Base-by-base conservation (phyloP, 2,329 filamentous ascomycete species). In the Diaporthe helianthi region DNA sequence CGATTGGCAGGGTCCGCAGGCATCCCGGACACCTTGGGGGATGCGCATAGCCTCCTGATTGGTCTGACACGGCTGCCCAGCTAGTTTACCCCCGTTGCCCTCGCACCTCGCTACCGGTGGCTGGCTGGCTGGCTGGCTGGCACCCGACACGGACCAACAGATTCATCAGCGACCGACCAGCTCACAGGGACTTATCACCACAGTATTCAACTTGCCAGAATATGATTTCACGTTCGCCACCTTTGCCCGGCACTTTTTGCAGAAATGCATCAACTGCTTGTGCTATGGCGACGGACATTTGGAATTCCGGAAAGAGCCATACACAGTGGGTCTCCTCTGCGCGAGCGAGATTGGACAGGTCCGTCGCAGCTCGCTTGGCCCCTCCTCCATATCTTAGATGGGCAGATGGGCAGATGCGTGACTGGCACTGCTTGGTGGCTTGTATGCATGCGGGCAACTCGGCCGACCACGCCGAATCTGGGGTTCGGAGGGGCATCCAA, bases 261-360 rank as follows among this genome's bases (percentile, higher is more conserved):
- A 44, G 19, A 46, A 60, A 22, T 41, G 19, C 54, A 26, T 61
- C 55, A 47, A 22, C 26, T 24, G 12, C 26, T 46, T 46, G 12
- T 26, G 8, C 52, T 26, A 63, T 69, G 53, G 69, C 53, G 53
- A 55, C 36, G 15, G 19, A 60, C 52, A 17, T 63, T 49, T 29
- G 33, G 58, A 15, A 66, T 24, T 67, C 67, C 60, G 19, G 52
- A 67, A 53, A 49, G 24, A 38, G 54, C 33, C 8, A 47, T 61
- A 53, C 29, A 26, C 29, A 54, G 63, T 65, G 67, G 69, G 49
- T 49, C 54, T 22, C 26, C 41, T 63, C 33, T 17, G 53, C 38
- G 38, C 52, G 29, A 49, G 46, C 67, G 67, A 71, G 47, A 71
- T 71, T 71, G 63, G 49, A 67, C 67, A 71, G 69, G 67, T 69